Conservation (phyloP, 106 monocot species). For the Allium sativum region DNA sequence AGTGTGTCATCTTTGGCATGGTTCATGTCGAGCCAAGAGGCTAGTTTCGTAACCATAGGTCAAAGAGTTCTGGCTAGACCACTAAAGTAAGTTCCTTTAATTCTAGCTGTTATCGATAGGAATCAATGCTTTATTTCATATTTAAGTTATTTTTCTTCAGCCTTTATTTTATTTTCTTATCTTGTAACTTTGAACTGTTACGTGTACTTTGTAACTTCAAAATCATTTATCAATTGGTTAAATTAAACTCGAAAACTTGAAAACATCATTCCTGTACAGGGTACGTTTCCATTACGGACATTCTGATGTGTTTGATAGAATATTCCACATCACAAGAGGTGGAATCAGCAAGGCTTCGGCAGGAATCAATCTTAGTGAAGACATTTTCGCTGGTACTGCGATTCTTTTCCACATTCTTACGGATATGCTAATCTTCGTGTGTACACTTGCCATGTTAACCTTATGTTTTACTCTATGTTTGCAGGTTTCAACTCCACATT, state of each 20-base stretch:
- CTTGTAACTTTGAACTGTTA: too few relatives aligned
- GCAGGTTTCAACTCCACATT: conserved; percentile 92
- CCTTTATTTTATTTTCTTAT: too few relatives aligned
- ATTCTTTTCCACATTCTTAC: background rate
- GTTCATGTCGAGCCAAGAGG: conserved; percentile 98
- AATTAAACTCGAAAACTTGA: too few relatives aligned
- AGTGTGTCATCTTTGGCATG: conserved; percentile 96
- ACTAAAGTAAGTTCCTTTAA: conserved; percentile 66
- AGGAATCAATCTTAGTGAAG: conserved; percentile 90
- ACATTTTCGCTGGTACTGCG: conserved; percentile 94
- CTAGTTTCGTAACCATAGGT: conserved; percentile 94
- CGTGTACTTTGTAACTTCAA: too few relatives aligned
- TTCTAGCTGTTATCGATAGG: too few relatives aligned
- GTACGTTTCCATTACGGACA: conserved; percentile 99
- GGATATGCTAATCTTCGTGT: too few relatives aligned
- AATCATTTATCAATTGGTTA: too few relatives aligned
- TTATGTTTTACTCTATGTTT: background rate
- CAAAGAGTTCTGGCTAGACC: conserved; percentile 87
- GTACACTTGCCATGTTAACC: background rate
- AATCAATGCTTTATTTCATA: too few relatives aligned
- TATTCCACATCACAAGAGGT: conserved; percentile 95
- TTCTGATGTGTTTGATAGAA: conserved; percentile 98
- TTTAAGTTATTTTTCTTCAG: too few relatives aligned
- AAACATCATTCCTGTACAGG: conserved; percentile 30
- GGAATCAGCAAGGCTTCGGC: conserved; percentile 97